Evolutionary conservation across 371 early-diverging fungal species (phyloP), one percentile per base, ranked within the genome.

Genomic region (Rhizomucor miehei): DNA sequence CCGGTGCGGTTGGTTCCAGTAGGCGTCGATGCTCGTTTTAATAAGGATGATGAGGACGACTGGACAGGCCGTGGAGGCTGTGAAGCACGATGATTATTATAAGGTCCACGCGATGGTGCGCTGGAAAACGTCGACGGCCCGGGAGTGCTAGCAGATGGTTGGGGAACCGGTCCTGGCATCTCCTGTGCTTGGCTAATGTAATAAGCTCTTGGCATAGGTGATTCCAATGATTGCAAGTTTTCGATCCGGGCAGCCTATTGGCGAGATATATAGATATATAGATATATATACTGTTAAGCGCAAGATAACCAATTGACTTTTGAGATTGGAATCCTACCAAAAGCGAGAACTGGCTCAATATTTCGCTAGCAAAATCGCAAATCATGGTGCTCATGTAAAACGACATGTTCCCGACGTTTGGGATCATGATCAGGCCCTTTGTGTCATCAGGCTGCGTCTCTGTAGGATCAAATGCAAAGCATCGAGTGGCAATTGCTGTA

Each of bases 391-490:
- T 75, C 63, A 91, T 77, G 62, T 91, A 89, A 51, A 89, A 89
- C 0, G 82, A 80, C 45, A 90, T 78, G 56, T 90, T 82, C 23
- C 91, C 91, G 16, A 87, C 89, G 57, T 89, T 87, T 1, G 93
- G 93, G 35, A 91, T 88, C 84, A 88, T 86, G 20, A 86, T 86
- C 11, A 89, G 56, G 3, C 88, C 89, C 50, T 86, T 75, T n/a
- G 84, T 85, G 65, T 89, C 82, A 57, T 90, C 89, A 12, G 81
- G 80, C 45, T 89, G 87, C 20, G 74, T 75, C 51, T 88, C 89
- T 12, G 79, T 69, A 6, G 93, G 92, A 58, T 92, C 90, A 69
- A 93, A 92, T 16, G 89, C 92, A 65, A 90, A 88, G 57, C 90
- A 91, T 24, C 90, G 74, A 37, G 81, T 77, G 0, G 84, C 89